These are phyloP conservation scores for Panicum hallii DNA, from an alignment of 202 grass and related monocot species.

Conservation along the genomic window DNA sequence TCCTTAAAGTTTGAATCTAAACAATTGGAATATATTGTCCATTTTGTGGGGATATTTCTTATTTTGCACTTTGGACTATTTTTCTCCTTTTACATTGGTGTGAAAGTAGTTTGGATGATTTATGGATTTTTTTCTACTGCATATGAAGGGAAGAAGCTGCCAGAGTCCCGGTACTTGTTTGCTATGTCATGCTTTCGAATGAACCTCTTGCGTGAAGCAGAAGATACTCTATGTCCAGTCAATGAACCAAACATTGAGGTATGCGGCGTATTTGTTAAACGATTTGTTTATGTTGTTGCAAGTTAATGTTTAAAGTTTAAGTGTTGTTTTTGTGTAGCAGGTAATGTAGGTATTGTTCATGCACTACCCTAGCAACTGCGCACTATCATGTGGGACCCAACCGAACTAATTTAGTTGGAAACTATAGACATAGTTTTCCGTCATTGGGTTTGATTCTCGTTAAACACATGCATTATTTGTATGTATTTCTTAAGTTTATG, in stretches of 20 bases:
- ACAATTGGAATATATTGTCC: background rate
- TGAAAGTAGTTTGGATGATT: conserved; percentile 10
- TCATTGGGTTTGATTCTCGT: background rate
- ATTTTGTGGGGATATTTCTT: conserved; percentile 11
- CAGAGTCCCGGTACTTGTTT: conserved; percentile 94
- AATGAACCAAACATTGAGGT: conserved; percentile 91
- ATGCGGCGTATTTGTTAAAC: conserved; percentile 31
- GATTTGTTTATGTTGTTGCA: conserved; percentile 25
- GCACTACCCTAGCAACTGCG: background rate
- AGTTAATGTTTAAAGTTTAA: background rate
- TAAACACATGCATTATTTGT: background rate
- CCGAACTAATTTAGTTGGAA: background rate
- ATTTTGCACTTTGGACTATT: background rate
- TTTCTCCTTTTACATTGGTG: background rate
- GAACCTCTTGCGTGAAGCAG: conserved; percentile 89
- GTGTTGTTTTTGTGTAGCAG: background rate
- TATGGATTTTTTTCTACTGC: conserved; percentile 44
- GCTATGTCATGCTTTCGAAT: conserved; percentile 90
- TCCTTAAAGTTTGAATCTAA: background rate
- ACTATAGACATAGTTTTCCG: background rate
- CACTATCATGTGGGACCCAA: background rate
- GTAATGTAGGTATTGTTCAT: background rate
- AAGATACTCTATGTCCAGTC: conserved; percentile 70
- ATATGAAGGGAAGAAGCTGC: conserved; percentile 75
- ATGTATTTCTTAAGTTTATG: background rate